phyloP scores from a whole-genome alignment of 2,329 filamentous ascomycete species.

The Pestalotiopsis fici region DNA sequence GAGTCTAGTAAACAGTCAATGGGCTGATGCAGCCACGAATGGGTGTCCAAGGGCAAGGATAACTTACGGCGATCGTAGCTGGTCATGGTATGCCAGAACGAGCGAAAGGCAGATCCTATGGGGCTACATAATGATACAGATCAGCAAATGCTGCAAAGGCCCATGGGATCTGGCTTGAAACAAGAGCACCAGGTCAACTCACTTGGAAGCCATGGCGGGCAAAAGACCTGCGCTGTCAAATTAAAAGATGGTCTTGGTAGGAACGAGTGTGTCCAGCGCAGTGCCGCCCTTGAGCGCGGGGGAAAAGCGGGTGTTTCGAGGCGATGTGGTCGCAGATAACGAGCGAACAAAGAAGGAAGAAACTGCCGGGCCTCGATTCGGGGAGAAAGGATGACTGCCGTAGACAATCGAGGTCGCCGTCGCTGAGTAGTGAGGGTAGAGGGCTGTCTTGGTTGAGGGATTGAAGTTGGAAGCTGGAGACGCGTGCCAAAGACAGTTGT shows the following conservation, averaged over 20 bases:
- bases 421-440: not conserved
- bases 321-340: not conserved
- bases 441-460: not conserved
- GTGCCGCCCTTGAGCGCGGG: not conserved
- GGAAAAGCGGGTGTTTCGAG: not conserved
- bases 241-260: not conserved
- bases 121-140: conserved; percentile 35
- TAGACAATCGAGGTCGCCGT: not conserved
- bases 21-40: conserved; percentile 16
- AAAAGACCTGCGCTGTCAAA: not conserved
- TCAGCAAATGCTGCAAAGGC: not conserved
- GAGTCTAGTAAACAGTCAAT: conserved; percentile 68
- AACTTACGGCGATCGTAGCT: conserved; percentile 68
- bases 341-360: not conserved
- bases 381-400: not conserved
- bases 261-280: conserved; percentile 3
- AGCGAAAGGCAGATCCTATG: conserved; percentile 73
- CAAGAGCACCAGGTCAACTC: conserved; percentile 10
- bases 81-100: conserved; percentile 93
- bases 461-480: not conserved
- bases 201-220: conserved; percentile 19
- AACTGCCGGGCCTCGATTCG: not conserved
- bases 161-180: not conserved
- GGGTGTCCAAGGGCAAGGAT: conserved; percentile 13
- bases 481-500: not conserved